A percentile compares a stretch with the other conserved stretches of the same genome.
phyloP scores from a whole-genome alignment of 1,139 yeast species.

The Nakaseomyces bracarensis region DNA sequence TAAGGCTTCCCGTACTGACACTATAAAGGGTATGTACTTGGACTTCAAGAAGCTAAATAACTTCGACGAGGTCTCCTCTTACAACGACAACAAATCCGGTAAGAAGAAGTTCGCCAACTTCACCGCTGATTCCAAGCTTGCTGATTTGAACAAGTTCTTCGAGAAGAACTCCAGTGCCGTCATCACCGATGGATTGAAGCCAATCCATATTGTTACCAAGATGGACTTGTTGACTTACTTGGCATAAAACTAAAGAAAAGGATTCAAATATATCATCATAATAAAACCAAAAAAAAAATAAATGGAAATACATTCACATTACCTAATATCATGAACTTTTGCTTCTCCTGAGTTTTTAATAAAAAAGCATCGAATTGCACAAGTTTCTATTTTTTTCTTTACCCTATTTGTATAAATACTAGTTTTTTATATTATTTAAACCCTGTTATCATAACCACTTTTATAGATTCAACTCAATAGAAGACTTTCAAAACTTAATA shows the following conservation, averaged over 20 bases:
- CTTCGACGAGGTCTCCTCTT: constrained; percentile 53
- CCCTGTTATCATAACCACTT: neutral
- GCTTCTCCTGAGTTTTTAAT: too few species aligned
- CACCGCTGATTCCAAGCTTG: constrained; percentile 58
- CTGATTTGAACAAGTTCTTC: constrained; percentile 67
- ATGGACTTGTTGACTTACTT: constrained; percentile 70
- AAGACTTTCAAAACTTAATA: too few species aligned
- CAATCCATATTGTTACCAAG: constrained; percentile 80
- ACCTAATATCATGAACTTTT: too few species aligned
- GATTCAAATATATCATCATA: neutral
- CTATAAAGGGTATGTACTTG: constrained; percentile 55
- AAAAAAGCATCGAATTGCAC: too few species aligned
- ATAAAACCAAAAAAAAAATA: neutral
- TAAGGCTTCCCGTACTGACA: constrained; percentile 50
- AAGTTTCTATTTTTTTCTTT: neutral
- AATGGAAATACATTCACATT: neutral
- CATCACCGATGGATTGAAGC: constrained; percentile 69
- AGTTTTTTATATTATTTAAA: neutral
- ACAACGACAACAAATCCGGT: constrained; percentile 53
- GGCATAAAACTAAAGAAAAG: constrained; percentile 14
- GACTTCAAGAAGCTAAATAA: constrained; percentile 70
- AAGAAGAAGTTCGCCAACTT: constrained; percentile 65
- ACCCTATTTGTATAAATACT: neutral
- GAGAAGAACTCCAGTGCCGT: constrained; percentile 84
- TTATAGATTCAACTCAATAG: constrained; percentile 6